Evolutionary conservation across 108 stramenopile genomes (phyloP).

Genomic region (Nannochloropsis oceanica): DNA sequence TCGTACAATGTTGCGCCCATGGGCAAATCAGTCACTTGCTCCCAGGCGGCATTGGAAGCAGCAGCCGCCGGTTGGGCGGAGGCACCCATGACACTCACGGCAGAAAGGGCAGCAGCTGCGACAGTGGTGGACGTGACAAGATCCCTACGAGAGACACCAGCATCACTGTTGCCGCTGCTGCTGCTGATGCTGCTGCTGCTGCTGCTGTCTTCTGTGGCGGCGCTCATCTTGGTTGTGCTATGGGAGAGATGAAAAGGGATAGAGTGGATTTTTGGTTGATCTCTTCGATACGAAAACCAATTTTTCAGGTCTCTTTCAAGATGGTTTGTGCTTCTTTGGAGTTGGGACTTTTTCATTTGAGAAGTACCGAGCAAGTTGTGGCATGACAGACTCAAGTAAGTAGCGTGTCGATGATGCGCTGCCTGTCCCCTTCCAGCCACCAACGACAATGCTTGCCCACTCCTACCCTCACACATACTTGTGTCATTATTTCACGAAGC

Average conservation of each 20-base stretch:
- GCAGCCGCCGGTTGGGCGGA: not conserved
- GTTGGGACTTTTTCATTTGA: too few species aligned
- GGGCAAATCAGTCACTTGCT: constrained; percentile 50
- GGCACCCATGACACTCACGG: not conserved
- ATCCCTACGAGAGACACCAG: not conserved
- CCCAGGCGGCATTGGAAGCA: constrained; percentile 43
- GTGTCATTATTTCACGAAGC: too few species aligned
- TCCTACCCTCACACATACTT: too few species aligned
- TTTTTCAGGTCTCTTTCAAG: too few species aligned
- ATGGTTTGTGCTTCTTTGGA: too few species aligned
- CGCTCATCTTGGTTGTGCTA: not conserved
- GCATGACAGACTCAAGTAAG: too few species aligned
- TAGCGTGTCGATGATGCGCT: too few species aligned
- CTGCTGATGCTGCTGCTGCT: not conserved
- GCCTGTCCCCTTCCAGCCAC: too few species aligned
- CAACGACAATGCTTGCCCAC: too few species aligned
- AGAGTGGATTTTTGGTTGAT: not conserved
- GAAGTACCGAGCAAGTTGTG: too few species aligned
- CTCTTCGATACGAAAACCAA: too few species aligned
- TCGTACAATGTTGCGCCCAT: constrained; percentile 78
- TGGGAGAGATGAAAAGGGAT: not conserved
- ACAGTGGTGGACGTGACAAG: not conserved
- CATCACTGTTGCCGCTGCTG: not conserved
- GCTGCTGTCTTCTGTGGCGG: not conserved
- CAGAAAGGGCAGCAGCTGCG: not conserved